phyloP scores from a whole-genome alignment of 495 filamentous ascomycete genomes.

The Hyaloscypha variabilis region DNA sequence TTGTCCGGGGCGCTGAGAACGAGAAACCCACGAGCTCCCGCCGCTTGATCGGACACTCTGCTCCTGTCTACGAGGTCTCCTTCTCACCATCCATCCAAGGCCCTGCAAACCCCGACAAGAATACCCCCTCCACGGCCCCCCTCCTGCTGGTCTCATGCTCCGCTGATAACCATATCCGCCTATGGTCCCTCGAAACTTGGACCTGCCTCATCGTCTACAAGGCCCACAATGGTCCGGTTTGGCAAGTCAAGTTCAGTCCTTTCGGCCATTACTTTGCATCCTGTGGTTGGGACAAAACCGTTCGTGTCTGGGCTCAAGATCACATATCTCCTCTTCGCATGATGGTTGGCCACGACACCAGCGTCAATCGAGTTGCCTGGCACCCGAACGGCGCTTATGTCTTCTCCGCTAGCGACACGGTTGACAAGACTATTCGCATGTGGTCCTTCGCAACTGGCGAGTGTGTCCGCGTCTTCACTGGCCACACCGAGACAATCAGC shows the following conservation, averaged over 20 bases:
- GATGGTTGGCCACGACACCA: conserved; percentile 87
- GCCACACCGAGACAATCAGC: conserved; percentile 83
- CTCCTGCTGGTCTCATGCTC: conserved; percentile 85
- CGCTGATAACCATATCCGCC: conserved; percentile 80
- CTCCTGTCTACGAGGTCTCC: conserved; percentile 82
- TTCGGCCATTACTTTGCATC: conserved; percentile 95
- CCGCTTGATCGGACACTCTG: conserved; percentile 90
- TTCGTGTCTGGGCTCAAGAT: conserved; percentile 87
- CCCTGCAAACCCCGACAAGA: conserved; percentile 42
- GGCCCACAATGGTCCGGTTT: conserved; percentile 84
- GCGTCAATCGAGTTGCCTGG: conserved; percentile 82
- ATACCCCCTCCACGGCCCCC: conserved; percentile 61
- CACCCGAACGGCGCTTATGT: conserved; percentile 92
- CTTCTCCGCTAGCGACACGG: conserved; percentile 79
- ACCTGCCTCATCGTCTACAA: conserved; percentile 90
- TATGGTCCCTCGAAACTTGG: conserved; percentile 93
- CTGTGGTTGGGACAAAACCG: conserved; percentile 83
- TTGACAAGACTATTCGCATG: conserved; percentile 92
- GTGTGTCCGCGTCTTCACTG: conserved; percentile 88
- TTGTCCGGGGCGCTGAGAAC: conserved; percentile 31
- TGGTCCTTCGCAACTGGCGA: conserved; percentile 88
- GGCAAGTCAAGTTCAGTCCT: conserved; percentile 88
- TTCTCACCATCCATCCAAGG: conserved; percentile 77
- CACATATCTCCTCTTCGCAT: conserved; percentile 87
- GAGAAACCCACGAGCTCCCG: conserved; percentile 61